Base-by-base conservation (phyloP, 805 yeast species). In the Teunomyces tritomae region DNA sequence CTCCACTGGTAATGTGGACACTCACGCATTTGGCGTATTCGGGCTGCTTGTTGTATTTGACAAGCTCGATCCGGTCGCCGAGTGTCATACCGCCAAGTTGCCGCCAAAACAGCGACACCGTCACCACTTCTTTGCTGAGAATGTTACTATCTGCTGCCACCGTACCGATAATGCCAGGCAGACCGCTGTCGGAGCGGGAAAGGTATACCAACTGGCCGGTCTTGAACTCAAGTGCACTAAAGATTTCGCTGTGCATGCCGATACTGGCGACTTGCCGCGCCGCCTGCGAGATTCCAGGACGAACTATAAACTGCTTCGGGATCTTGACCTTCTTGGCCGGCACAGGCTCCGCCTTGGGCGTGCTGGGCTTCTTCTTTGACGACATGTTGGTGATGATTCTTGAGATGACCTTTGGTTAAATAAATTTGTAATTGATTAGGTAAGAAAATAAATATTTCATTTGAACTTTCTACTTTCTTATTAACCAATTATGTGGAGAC, bases 11-110 rank as follows among this genome's bases (percentile, higher is more conserved):
- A 10, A 37, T 8, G n/a, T 37, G 13, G 8, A 37, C 17, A 24
- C 40, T 24, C 4, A 53, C 48, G 11, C 40, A 29, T 27, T 50
- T 46, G n/a, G 65, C 63, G 48, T 63, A 65, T 8, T 55, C 64
- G 3, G 90, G 89, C 48, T 80, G 86, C 2, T 62, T 55, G 4
- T 64, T 44, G 17, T 70, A 68, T 54, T 77, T 83, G 9, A 60
- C 57, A 0, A 92, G 53, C 27, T 68, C 68, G 0, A 78, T 54
- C 30, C 77, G 57, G 29, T 83, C 80, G 10, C 85, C 71, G 48
- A 79, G 68, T 8, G 82, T 62, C 10, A 81, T 45, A 0, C 74
- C 76, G 1, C 68, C 68, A 43, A 71, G 58, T 2, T 49, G 50
- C 33, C 77, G 56, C 26, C 63, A 49, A n/a, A 57, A 49, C 4